A percentile compares a stretch with the other conserved stretches of the same genome.
Conservation (phyloP, 2,329 filamentous ascomycete species). For the Ophiostoma quercus region DNA sequence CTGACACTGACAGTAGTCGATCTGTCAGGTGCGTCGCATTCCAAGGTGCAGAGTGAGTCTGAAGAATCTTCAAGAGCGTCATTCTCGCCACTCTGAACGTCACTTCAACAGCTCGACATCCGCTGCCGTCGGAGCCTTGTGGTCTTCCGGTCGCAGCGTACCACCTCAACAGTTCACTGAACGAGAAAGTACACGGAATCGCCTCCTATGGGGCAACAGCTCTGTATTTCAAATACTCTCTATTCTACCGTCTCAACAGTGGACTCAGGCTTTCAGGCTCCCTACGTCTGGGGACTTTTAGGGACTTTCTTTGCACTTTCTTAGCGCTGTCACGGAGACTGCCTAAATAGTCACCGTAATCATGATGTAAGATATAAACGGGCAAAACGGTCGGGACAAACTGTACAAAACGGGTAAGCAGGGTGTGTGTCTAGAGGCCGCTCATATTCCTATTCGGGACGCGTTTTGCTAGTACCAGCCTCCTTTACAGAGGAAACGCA, state of each 20-base stretch:
- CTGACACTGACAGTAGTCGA: background rate
- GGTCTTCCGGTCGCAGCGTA: background rate
- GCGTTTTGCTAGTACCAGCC: background rate
- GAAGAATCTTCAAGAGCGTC: no score
- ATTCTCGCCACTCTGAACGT: no score
- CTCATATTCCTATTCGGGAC: conserved; percentile 1
- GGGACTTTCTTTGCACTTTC: background rate
- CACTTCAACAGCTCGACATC: no score
- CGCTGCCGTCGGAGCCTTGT: background rate
- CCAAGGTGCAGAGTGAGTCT: background rate
- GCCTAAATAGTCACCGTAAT: background rate
- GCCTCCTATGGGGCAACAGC: background rate
- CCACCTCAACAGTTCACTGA: background rate
- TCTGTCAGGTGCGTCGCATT: background rate
- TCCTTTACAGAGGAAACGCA: background rate
- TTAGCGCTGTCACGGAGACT: conserved; percentile 9
- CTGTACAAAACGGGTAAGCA: background rate
- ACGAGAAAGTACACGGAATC: background rate
- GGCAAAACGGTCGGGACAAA: background rate
- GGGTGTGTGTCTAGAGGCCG: conserved; percentile 4
- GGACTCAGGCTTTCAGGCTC: background rate
- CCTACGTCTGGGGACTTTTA: background rate
- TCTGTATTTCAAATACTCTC: background rate
- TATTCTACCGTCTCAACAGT: background rate
- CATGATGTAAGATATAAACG: no score